Evolutionary conservation across 176 grass and related monocot genomes (phyloP), one percentile per base, ranked within the genome.

Genomic region (Urochloa ruziziensis): DNA sequence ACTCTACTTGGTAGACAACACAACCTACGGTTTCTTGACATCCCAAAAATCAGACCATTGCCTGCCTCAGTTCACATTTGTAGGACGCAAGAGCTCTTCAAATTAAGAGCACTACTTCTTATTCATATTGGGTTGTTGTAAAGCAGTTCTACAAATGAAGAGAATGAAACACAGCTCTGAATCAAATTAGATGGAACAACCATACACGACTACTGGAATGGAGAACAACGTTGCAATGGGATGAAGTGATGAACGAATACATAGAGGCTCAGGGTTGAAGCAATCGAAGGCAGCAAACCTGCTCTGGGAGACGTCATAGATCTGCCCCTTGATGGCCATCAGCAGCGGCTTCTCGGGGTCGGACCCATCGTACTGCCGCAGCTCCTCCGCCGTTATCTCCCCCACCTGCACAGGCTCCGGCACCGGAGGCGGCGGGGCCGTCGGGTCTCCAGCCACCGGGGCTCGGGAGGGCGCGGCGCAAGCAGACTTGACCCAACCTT

Each of bases 281-380:
- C 25, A 48, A 48, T 58, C 8, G 67, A 25, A 23, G 63, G 47
- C 79, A 40, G 1, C 21, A 12, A 12, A 98, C 91, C 93, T 98
- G 93, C 93, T 89, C 82, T 95, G 91, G 15, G 91, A 91, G 82
- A 98, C 82, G 35, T 93, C 96, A 54, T 93, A 98, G 91, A 98
- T 95, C 91, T 98, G 93, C 65, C 91, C 87, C 52, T 93, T 98
- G 85, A 98, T 93, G 56, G 93, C 93, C 93, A 98, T 95, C 18
- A 98, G 91, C 2, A 95, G 87, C 1, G 93, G 93, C 42, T 93
- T 93, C 73, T 93, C 88, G 19, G 84, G 82, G 70, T 93, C 89
- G 48, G 93, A 95, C 73, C 93, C 93, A 16, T 95, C 89, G 48
- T 95, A 98, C 67, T 32, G 84, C 82, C 49, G 78, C 49, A 98